Evolutionary conservation across 1,139 yeast species (phyloP).

Genomic region (Scheffersomyces illinoinensis): DNA sequence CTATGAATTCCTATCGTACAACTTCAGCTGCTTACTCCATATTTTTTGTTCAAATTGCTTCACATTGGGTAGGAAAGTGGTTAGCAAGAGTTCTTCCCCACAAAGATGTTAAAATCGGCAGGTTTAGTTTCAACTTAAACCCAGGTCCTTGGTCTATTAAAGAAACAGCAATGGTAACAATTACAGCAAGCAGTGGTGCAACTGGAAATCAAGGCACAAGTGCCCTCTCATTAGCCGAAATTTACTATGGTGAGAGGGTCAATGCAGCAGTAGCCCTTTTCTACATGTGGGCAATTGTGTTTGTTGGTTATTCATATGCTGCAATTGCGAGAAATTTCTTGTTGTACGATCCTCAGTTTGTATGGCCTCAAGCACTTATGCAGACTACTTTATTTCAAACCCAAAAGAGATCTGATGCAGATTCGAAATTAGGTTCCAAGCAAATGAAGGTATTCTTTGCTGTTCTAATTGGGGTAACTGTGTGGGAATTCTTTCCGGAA

Average conservation of each 20-base stretch:
- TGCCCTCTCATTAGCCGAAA: constrained; percentile 17
- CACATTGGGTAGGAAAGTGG: constrained; percentile 22
- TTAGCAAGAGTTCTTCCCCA: constrained; percentile 14
- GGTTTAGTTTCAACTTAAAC: constrained; percentile 11
- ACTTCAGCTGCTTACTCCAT: constrained; percentile 22
- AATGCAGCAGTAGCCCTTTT: constrained; percentile 14
- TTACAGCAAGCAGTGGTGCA: constrained; percentile 21
- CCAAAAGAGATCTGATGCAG: constrained; percentile 12
- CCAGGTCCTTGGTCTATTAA: constrained; percentile 23
- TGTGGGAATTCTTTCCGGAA: constrained; percentile 27
- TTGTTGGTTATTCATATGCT: constrained; percentile 22
- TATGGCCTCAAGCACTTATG: constrained; percentile 22
- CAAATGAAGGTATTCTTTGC: constrained; percentile 23
- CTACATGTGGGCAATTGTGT: constrained; percentile 21
- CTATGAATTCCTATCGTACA: constrained; percentile 22
- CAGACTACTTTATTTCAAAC: constrained; percentile 20
- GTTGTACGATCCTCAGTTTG: constrained; percentile 15
- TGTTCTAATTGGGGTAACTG: constrained; percentile 26
- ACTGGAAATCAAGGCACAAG: constrained; percentile 21
- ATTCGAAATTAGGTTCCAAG: constrained; percentile 8
- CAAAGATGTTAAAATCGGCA: constrained; percentile 7
- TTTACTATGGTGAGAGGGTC: constrained; percentile 15
- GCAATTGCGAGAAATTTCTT: constrained; percentile 17
- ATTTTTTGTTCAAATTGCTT: constrained; percentile 21
- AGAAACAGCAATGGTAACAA: constrained; percentile 21